Conservation (phyloP, 768 basidiomycete species). For the Floccularia luteovirens region DNA sequence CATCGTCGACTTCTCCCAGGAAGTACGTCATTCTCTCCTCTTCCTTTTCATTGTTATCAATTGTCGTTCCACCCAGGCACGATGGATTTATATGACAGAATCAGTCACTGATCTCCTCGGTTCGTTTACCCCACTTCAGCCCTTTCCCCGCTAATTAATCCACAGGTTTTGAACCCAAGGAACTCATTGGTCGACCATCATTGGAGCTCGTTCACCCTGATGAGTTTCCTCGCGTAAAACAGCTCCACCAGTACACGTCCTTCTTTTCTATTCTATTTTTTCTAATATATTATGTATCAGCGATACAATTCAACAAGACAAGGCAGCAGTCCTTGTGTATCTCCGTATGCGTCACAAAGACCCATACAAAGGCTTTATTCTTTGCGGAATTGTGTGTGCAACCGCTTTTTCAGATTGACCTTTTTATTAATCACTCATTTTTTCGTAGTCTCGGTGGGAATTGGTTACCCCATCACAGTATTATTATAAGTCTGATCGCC, state of each 20-base stretch:
- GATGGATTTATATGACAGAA: slow-evolving; percentile 61
- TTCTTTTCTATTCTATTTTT: background rate
- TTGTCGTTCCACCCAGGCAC: slow-evolving; percentile 31
- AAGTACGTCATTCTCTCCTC: slow-evolving; percentile 29
- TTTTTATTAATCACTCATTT: slow-evolving; percentile 11
- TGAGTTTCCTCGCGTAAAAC: slow-evolving; percentile 58
- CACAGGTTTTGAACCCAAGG: slow-evolving; percentile 66
- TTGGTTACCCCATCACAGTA: background rate
- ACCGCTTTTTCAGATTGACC: slow-evolving; percentile 4
- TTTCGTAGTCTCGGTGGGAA: slow-evolving; percentile 2
- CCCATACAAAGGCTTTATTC: slow-evolving; percentile 66
- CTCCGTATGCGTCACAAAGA: slow-evolving; percentile 76
- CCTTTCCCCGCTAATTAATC: background rate
- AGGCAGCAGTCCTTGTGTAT: slow-evolving; percentile 73
- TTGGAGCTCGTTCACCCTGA: slow-evolving; percentile 79
- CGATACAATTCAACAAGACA: slow-evolving; percentile 71
- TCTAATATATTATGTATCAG: slow-evolving; percentile 21
- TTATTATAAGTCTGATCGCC: too few relatives aligned
- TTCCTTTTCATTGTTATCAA: slow-evolving; percentile 2
- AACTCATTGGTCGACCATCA: slow-evolving; percentile 61
- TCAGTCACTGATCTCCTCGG: slow-evolving; percentile 63
- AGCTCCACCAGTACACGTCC: slow-evolving; percentile 57
- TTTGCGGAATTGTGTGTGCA: slow-evolving; percentile 63
- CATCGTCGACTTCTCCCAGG: slow-evolving; percentile 74
- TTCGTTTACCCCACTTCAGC: slow-evolving; percentile 13